phyloP scores from a whole-genome alignment of 345 rosid genomes.

The Linum usitatissimum region DNA sequence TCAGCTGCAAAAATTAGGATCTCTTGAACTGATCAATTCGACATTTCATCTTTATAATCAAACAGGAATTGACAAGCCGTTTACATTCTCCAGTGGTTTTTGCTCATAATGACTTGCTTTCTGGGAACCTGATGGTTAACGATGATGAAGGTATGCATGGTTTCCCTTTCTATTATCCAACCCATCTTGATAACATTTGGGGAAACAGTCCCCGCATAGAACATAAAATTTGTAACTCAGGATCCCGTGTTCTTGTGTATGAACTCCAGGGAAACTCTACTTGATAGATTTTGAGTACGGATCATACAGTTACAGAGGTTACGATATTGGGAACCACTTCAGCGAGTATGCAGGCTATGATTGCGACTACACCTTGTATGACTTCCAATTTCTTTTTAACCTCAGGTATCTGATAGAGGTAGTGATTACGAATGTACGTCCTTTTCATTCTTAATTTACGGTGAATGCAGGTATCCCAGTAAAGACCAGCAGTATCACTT shows the following conservation, averaged over 20 bases:
- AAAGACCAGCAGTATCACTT: constrained; percentile 77
- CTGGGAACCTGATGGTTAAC: constrained; percentile 84
- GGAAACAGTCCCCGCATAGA: background rate
- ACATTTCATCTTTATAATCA: constrained; percentile 17
- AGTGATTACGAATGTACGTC: background rate
- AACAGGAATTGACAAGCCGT: constrained; percentile 70
- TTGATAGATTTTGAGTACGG: constrained; percentile 93
- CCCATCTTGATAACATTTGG: background rate
- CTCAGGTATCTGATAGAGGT: background rate
- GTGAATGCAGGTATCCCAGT: constrained; percentile 55
- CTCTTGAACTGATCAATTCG: background rate
- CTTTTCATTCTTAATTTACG: constrained; percentile 13
- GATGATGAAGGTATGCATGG: constrained; percentile 58
- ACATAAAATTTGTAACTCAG: background rate
- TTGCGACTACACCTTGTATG: constrained; percentile 82
- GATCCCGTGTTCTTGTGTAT: constrained; percentile 1
- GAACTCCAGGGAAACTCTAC: constrained; percentile 60
- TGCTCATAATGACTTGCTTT: constrained; percentile 90
- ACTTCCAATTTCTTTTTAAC: constrained; percentile 7
- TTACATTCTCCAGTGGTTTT: constrained; percentile 79
- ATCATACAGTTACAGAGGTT: constrained; percentile 89
- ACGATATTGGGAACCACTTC: constrained; percentile 92
- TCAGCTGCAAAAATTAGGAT: background rate
- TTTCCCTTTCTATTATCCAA: constrained; percentile 2
- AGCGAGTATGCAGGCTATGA: constrained; percentile 92